Conservation (phyloP, 768 basidiomycete genomes). For the Pleurotus sapidus region DNA sequence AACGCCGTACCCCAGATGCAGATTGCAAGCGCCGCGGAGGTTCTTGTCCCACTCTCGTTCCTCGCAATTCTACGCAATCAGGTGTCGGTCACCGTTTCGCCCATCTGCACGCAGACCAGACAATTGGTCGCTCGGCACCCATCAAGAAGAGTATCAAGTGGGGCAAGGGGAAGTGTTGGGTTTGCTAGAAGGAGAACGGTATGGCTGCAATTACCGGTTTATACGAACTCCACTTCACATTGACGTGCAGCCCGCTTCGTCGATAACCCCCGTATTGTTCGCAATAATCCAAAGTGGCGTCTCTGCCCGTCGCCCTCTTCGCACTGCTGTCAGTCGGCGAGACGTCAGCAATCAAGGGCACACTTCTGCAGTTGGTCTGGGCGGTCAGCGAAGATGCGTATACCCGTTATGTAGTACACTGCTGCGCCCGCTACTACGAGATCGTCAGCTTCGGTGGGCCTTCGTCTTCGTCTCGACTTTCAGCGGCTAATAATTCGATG, state of each 20-base stretch:
- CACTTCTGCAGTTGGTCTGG: conserved; percentile 73
- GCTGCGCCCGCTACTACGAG: conserved; percentile 76
- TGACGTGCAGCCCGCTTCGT: conserved; percentile 56
- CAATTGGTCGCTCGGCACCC: conserved; percentile 12
- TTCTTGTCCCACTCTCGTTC: conserved; percentile 61
- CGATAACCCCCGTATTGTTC: conserved; percentile 70
- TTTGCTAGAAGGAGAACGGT: conserved; percentile 78
- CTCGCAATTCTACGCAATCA: conserved; percentile 65
- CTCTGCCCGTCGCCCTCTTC: too few relatives aligned
- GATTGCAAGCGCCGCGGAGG: neutral
- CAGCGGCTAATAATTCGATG: neutral
- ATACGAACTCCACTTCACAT: neutral
- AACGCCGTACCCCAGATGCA: neutral
- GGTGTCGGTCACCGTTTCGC: conserved; percentile 51
- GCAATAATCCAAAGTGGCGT: too few relatives aligned
- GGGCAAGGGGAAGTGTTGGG: conserved; percentile 76
- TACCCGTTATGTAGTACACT: conserved; percentile 79
- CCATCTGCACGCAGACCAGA: conserved; percentile 35
- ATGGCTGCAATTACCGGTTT: conserved; percentile 14
- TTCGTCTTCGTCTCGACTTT: neutral
- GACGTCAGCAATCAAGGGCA: too few relatives aligned
- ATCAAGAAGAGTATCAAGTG: conserved; percentile 40
- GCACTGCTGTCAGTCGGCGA: too few relatives aligned
- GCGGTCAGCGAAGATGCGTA: conserved; percentile 67
- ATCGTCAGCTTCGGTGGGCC: conserved; percentile 73